Evolutionary conservation across 148 eudicot species (phyloP).

Genomic region (Vaccinium vitisidaea): DNA sequence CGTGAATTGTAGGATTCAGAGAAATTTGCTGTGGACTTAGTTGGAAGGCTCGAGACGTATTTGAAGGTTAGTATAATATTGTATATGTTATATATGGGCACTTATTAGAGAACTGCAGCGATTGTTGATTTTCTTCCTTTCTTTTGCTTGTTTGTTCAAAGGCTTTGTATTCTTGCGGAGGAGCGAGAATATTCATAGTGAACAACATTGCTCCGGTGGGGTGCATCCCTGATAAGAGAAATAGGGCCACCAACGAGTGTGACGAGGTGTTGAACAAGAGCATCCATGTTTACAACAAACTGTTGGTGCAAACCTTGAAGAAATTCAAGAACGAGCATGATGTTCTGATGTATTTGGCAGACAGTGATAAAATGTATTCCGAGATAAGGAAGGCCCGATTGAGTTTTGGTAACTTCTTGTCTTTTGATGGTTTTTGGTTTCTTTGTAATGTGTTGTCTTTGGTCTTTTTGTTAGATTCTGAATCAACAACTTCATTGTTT

Average conservation of each 20-base stretch:
- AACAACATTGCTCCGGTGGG: background rate
- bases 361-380: background rate
- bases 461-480: too few relatives aligned
- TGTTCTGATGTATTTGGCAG: background rate
- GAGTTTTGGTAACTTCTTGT: background rate
- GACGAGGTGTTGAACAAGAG: background rate
- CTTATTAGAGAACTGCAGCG: background rate
- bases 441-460: too few relatives aligned
- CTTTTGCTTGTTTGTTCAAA: too few relatives aligned
- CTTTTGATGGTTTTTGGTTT: too few relatives aligned
- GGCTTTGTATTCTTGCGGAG: background rate
- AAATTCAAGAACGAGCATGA: background rate
- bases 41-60: too few relatives aligned
- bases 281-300: background rate
- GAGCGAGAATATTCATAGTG: background rate
- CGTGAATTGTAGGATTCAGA: too few relatives aligned
- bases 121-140: background rate
- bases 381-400: background rate
- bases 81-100: background rate
- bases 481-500: too few relatives aligned
- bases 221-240: background rate
- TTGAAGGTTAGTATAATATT: too few relatives aligned
- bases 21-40: too few relatives aligned
- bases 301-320: background rate
- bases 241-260: background rate